A percentile compares a stretch with the other conserved stretches of the same genome.
Conservation (phyloP, 257 asterid species). For the Solanum virginianum region DNA sequence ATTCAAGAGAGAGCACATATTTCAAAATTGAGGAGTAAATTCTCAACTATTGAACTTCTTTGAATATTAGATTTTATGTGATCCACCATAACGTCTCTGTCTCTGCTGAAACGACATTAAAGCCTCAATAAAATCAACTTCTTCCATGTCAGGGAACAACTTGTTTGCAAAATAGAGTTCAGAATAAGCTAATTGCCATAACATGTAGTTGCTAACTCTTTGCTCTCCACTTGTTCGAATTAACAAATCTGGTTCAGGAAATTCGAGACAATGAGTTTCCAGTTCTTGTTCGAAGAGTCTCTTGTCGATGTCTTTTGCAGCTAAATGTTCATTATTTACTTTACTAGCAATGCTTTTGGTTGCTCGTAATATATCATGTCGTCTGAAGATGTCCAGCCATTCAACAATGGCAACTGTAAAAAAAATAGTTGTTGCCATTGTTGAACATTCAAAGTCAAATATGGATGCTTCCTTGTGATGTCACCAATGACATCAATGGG, state of each 20-base stretch:
- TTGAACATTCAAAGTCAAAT: too few relatives aligned
- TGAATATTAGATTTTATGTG: neutral
- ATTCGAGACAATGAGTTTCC: neutral
- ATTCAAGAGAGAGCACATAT: neutral
- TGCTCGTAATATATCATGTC: constrained; percentile 15
- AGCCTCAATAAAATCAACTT: constrained; percentile 2
- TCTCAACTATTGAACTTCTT: neutral
- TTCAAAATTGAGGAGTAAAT: neutral
- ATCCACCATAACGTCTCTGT: constrained; percentile 8
- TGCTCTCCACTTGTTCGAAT: constrained; percentile 21
- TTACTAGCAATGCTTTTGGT: constrained; percentile 8
- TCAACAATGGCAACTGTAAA: too few relatives aligned
- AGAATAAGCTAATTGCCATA: constrained; percentile 26
- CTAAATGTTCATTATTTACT: neutral
- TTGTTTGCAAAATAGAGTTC: constrained; percentile 5
- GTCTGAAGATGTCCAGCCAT: too few relatives aligned
- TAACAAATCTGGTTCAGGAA: constrained; percentile 18
- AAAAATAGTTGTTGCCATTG: too few relatives aligned
- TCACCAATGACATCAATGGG: too few relatives aligned
- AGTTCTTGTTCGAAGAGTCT: neutral
- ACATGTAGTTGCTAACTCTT: constrained; percentile 23
- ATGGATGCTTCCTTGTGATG: too few relatives aligned
- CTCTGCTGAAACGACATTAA: constrained; percentile 5
- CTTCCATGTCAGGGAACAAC: constrained; percentile 7
- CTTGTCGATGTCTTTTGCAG: neutral